phyloP scores from a whole-genome alignment of 2,329 filamentous ascomycete genomes.

The Xylariaceae sp. region DNA sequence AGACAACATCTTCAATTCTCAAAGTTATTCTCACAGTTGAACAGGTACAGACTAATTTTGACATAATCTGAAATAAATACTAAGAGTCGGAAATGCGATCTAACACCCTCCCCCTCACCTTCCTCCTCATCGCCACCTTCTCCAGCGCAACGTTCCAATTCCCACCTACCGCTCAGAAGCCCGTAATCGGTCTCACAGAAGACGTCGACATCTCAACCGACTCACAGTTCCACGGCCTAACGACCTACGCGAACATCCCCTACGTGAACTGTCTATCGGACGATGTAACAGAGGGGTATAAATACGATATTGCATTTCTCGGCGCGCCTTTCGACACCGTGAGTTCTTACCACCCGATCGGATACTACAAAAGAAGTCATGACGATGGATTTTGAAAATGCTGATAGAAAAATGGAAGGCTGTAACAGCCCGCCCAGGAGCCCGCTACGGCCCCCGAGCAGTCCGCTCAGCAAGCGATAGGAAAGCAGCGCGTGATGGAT shows the following conservation, averaged over 20 bases:
- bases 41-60: no score
- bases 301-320: constrained; percentile 55
- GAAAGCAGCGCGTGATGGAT: constrained; percentile 25
- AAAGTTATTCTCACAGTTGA: no score
- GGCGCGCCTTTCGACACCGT: constrained; percentile 50
- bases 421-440: constrained; percentile 33
- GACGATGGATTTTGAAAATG: neutral
- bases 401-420: constrained; percentile 17
- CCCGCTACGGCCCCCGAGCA: constrained; percentile 33
- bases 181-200: constrained; percentile 14
- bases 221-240: constrained; percentile 52
- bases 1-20: no score
- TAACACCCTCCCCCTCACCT: constrained; percentile 1
- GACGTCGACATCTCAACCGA: constrained; percentile 38
- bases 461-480: constrained; percentile 32
- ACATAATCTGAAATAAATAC: neutral
- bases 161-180: constrained; percentile 17
- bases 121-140: constrained; percentile 8
- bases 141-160: constrained; percentile 19
- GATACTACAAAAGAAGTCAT: neutral
- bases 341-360: neutral
- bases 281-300: constrained; percentile 30
- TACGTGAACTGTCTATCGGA: constrained; percentile 58
- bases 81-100: neutral
- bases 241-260: constrained; percentile 59